Percentiles rank a stretch among this genome's conserved stretches.
These are phyloP conservation scores for Malassezia obtusa DNA, from an alignment of 1,284 basidiomycete species.

Conservation along the genomic window DNA sequence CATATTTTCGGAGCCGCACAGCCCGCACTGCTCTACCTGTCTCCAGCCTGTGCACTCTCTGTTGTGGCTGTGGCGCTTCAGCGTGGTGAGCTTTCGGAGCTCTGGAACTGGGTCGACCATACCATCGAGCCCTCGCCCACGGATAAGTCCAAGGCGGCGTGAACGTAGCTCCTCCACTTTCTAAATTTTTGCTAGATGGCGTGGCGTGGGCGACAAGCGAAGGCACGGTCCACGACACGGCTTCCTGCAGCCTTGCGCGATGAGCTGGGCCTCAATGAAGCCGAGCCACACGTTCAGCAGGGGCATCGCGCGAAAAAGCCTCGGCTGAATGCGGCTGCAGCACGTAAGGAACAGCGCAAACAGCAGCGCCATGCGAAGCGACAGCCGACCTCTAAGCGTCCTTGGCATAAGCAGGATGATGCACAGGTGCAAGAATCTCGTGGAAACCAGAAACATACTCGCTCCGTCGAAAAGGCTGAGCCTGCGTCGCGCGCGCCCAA, in stretches of 20 bases:
- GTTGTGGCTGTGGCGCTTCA: constrained; percentile 46
- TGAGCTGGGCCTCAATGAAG: constrained; percentile 31
- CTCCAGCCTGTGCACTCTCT: constrained; percentile 53
- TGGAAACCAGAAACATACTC: not conserved
- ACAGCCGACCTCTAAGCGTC: not conserved
- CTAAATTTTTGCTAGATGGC: constrained; percentile 3
- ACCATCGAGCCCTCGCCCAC: not conserved
- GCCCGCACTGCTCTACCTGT: constrained; percentile 81
- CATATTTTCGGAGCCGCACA: constrained; percentile 70
- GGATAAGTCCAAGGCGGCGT: not conserved
- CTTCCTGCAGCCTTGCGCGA: constrained; percentile 37
- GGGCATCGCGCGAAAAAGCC: not conserved
- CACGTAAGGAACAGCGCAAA: constrained; percentile 13
- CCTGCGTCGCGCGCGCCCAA: no score
- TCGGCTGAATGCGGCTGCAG: not conserved
- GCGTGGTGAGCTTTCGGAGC: constrained; percentile 47
- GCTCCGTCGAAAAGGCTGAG: no score
- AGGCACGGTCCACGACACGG: constrained; percentile 27
- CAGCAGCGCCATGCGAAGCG: constrained; percentile 13
- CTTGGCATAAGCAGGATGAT: not conserved
- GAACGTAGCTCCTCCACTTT: not conserved
- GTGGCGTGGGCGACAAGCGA: constrained; percentile 12
- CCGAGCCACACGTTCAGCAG: not conserved
- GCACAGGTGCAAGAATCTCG: not conserved
- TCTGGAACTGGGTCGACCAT: constrained; percentile 37